A percentile compares a stretch with the other conserved stretches of the same genome.
Conservation (phyloP, 129 eudicot genomes). For the Saussurea involucrata region DNA sequence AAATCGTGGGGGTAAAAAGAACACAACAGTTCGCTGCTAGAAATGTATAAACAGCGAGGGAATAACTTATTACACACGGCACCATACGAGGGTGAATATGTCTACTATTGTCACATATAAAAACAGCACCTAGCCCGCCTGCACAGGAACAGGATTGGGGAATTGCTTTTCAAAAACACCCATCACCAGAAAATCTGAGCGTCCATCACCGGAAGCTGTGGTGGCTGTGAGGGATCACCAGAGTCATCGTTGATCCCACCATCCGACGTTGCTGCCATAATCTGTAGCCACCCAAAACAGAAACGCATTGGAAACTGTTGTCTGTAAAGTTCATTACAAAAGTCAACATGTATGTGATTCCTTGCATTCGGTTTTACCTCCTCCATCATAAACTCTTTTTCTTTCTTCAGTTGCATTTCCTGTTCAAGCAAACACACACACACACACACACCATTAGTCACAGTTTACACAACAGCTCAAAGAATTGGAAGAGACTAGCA, state of each 20-base stretch:
- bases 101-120: not conserved
- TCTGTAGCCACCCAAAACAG: constrained; percentile 16
- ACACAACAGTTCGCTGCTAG: not conserved
- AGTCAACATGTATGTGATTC: not conserved
- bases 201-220: not conserved
- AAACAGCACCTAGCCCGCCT: not conserved
- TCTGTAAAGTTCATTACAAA: not conserved
- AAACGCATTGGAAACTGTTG: not conserved
- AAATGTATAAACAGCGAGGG: not conserved
- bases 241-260: not conserved
- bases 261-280: constrained; percentile 5
- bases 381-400: not conserved
- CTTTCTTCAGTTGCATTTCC: constrained; percentile 24
- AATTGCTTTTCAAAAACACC: not conserved
- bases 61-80: not conserved
- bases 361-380: constrained; percentile 6
- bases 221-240: constrained; percentile 9
- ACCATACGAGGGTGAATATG: not conserved
- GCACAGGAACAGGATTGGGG: not conserved
- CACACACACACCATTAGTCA: not conserved
- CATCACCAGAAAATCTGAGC: constrained; percentile 10
- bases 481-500: not conserved
- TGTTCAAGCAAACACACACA: constrained; percentile 1
- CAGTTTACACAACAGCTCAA: not conserved
- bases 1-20: not conserved